Percentiles rank a stretch among this genome's conserved stretches.
These are phyloP conservation scores for Clitocybe nebularis DNA, from an alignment of 1,284 basidiomycete species.

Conservation along the genomic window DNA sequence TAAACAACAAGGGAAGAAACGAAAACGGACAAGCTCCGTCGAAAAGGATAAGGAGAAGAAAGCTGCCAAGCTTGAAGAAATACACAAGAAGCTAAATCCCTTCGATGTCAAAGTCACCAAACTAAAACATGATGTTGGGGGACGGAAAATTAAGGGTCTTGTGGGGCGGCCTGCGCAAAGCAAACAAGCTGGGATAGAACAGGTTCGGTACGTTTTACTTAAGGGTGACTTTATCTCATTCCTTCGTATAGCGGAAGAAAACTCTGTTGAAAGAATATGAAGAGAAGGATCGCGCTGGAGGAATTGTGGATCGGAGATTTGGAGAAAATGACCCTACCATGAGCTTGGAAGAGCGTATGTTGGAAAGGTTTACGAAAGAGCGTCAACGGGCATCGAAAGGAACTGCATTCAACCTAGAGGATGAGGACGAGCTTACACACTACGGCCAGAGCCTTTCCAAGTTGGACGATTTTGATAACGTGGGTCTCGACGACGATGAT, in stretches of 20 bases:
- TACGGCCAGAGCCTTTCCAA: conserved; percentile 87
- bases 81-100: conserved; percentile 84
- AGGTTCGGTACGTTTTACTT: conserved; percentile 48
- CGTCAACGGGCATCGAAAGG: conserved; percentile 78
- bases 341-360: conserved; percentile 93
- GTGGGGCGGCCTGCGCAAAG: conserved; percentile 81
- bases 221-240: conserved; percentile 4
- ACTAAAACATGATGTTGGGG: conserved; percentile 90
- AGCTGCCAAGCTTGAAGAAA: conserved; percentile 78
- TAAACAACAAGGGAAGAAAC: conserved; percentile 61
- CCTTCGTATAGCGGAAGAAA: conserved; percentile 65
- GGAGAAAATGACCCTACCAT: conserved; percentile 93
- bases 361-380: conserved; percentile 94
- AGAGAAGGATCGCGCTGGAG: conserved; percentile 75
- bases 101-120: conserved; percentile 92
- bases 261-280: conserved; percentile 87
- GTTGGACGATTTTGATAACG: conserved; percentile 83
- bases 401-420: conserved; percentile 87
- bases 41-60: conserved; percentile 80
- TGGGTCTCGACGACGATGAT: conserved; percentile 69
- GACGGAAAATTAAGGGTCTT: conserved; percentile 81
- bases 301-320: conserved; percentile 91
- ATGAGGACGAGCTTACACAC: conserved; percentile 89
- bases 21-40: conserved; percentile 54
- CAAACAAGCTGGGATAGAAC: conserved; percentile 87